Conservation (phyloP, 2,329 filamentous ascomycete species). For the Graphiopsis chlorocephala region DNA sequence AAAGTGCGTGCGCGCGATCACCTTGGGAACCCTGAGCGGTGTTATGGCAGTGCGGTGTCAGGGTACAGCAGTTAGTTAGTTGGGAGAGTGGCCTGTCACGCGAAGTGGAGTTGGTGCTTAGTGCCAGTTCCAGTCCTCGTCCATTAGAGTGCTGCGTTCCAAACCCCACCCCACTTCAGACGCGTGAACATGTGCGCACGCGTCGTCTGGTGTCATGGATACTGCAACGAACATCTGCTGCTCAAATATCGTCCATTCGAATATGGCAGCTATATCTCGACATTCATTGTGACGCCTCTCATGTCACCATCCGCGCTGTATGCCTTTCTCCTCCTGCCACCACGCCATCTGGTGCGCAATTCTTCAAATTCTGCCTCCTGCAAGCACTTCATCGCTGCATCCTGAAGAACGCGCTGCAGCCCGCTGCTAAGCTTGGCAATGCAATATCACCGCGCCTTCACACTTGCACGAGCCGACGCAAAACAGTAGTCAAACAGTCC, state of each 20-base stretch:
- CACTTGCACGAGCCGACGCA: neutral
- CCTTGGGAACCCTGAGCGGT: neutral
- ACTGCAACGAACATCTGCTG: neutral
- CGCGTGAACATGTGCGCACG: neutral
- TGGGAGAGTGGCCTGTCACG: neutral
- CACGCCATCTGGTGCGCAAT: neutral
- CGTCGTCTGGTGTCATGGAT: neutral
- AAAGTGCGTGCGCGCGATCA: neutral
- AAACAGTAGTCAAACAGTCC: neutral
- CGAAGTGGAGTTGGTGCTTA: neutral
- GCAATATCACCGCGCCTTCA: slow-evolving; percentile 12
- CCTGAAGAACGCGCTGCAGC: slow-evolving; percentile 13
- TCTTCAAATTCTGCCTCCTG: neutral
- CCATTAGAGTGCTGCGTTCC: neutral
- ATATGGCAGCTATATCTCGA: neutral
- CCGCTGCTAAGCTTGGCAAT: slow-evolving; percentile 12
- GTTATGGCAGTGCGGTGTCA: neutral
- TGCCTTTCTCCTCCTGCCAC: neutral
- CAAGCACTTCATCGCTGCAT: slow-evolving; percentile 13
- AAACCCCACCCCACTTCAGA: neutral
- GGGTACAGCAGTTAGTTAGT: neutral
- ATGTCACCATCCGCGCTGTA: neutral
- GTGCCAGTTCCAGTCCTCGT: neutral
- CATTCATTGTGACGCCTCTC: neutral
- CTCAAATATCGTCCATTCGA: neutral